Evolutionary conservation across 306 rosid species (phyloP).

Genomic region (Albizia julibrissin): DNA sequence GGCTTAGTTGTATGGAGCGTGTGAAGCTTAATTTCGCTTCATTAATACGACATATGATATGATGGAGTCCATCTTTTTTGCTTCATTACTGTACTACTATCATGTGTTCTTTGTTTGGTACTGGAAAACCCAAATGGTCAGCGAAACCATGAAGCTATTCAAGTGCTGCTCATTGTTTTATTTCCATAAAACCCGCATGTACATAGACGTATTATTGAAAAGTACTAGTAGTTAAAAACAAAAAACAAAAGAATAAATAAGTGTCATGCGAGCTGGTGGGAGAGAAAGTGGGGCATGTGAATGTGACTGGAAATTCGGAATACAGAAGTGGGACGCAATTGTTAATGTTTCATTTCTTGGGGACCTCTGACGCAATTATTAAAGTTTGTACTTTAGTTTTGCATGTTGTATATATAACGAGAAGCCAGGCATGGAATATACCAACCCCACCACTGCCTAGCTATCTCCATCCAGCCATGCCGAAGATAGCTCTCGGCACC

Average conservation of each 20-base stretch:
- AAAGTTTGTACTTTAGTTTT: too few species aligned
- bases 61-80: too few species aligned
- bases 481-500: conserved; percentile 69
- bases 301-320: not conserved
- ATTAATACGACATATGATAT: too few species aligned
- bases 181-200: not conserved
- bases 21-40: not conserved
- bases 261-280: not conserved
- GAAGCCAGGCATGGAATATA: not conserved
- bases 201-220: too few species aligned
- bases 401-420: not conserved
- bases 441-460: not conserved
- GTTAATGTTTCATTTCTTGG: not conserved
- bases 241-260: too few species aligned
- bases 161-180: not conserved
- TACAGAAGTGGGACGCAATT: not conserved
- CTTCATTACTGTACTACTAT: too few species aligned
- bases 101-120: not conserved
- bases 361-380: not conserved
- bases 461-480: conserved; percentile 38
- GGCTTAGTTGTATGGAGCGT: not conserved
- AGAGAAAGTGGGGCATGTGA: not conserved
- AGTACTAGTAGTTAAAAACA: not conserved
- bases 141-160: not conserved
- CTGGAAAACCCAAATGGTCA: not conserved